Base-by-base conservation (phyloP, 805 yeast species). In the Cyberlindnera mississippiensis region DNA sequence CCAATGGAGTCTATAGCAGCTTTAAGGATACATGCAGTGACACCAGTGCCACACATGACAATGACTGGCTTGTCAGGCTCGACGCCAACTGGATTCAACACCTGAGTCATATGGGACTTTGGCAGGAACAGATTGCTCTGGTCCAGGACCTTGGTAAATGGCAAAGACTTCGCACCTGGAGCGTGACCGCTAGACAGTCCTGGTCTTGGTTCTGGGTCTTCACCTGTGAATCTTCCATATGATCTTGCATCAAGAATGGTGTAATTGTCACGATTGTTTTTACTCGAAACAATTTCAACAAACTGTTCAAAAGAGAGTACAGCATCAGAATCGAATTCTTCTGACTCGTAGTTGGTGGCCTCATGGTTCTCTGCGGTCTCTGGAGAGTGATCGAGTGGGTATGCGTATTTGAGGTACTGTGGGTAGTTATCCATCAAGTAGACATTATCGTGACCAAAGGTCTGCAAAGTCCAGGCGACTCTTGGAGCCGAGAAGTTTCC, bases 21-120 rank as follows among this genome's bases (percentile, higher is more conserved):
- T 62, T 85, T 83, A 35, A 91, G 72, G 31, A 93, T 80, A 49
- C 91, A 87, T 1, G 97, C 98, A 10, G 97, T 82, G 37, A 93
- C 97, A 35, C 98, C 99, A 1, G 97, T 83, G 22, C 98, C 99
- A 60, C 99, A 93, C 86, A 86, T 79, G 30, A 84, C 85, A 37
- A 93, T 78, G 15, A 85, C 78, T 11, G 87, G 90, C 55, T 83
- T 82, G 14, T 69, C 62, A 4, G 60, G 57, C 44, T 68, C 67
- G 11, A 55, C 53, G 2, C 42, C 63, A 39, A 44, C 53, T 3
- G 67, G 65, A 8, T 68, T 56, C 50, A 89, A 73, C 10, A 78
- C 60, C 13, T 63, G 56, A 6, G 59, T 44, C 29, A 91, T 57
- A 33, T 74, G 77, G 10, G 61, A 66, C 8, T 67, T 57, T 2